Base-by-base conservation (phyloP, 805 yeast genomes). In the Candida manassasensis region DNA sequence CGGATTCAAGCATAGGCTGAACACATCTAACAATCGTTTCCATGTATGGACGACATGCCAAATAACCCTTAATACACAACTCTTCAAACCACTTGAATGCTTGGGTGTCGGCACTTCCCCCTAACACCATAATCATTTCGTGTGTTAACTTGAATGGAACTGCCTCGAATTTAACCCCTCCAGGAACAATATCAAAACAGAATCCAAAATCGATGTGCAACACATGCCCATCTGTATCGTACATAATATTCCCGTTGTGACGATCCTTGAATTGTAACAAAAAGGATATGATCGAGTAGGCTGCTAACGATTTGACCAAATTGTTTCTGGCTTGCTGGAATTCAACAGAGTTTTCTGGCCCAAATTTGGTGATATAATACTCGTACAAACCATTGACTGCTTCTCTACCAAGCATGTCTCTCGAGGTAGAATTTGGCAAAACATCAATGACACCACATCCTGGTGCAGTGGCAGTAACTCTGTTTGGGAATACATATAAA, bases 361-460 rank as follows among this genome's bases (percentile, higher is more conserved):
- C 98, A 62, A 87, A 88, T 56, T 89, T 93, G 42, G 93, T 79
- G 29, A 79, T 77, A 61, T 82, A 93, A 62, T 90, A 93, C 53
- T 90, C 96, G 54, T 86, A 88, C 37, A 93, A 69, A 2, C 97
- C 98, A 59, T 93, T 93, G 18, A 93, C 98, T 1, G 98, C 98
- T 55, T 93, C 99, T 52, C 99, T 77, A 27, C 99, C 99, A 35
- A 93, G 72, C 97, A 93, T 90, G 62, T 93, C 99, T 63, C 99
- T 79, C 28, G 96, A 87, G 18, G 87, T 81, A 4, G 97, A 83
- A 55, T 90, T 85, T 21, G 98, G 98, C 45, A 93, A 71, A 21
- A 94, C 98, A 57, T 94, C 99, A 64, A 93, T 93, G 29, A 93
- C 95, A 61, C 99, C 99, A 67, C 97, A 89, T 0, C 99, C 98